phyloP scores from a whole-genome alignment of 2,329 filamentous ascomycete genomes.

The Aschersonia sp. region DNA sequence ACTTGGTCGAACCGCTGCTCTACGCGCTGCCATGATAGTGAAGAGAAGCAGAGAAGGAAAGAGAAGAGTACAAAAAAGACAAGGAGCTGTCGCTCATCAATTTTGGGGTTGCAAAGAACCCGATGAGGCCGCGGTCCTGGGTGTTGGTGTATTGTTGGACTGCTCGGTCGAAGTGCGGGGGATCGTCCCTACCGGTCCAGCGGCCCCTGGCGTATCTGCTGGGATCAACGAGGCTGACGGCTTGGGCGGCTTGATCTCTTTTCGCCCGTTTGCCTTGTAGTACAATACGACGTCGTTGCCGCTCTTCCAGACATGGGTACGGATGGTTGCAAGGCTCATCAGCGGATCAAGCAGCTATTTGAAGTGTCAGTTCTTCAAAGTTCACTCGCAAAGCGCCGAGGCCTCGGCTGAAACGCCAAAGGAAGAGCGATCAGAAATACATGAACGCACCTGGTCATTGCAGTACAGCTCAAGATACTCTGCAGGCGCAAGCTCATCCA shows the following conservation, averaged over 20 bases:
- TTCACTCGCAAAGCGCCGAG: neutral
- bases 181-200: conserved; percentile 6
- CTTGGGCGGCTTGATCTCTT: conserved; percentile 28
- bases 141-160: neutral
- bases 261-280: conserved; percentile 86
- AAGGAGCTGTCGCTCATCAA: neutral
- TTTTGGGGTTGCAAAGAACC: neutral
- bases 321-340: conserved; percentile 88
- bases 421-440: neutral
- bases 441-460: conserved; percentile 60
- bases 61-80: neutral
- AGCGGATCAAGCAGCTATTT: conserved; percentile 53
- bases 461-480: conserved; percentile 94
- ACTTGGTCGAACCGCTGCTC: too few relatives aligned
- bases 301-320: conserved; percentile 85
- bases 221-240: conserved; percentile 6
- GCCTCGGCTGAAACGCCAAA: neutral
- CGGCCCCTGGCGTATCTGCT: conserved; percentile 9
- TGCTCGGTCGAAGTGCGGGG: neutral
- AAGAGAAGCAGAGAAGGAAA: neutral
- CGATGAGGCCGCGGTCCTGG: neutral
- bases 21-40: too few relatives aligned
- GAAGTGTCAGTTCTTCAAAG: neutral
- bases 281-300: conserved; percentile 83
- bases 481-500: conserved; percentile 57